Evolutionary conservation across 1,284 basidiomycete genomes (phyloP).

Genomic region (Austroboletus rostrupii): DNA sequence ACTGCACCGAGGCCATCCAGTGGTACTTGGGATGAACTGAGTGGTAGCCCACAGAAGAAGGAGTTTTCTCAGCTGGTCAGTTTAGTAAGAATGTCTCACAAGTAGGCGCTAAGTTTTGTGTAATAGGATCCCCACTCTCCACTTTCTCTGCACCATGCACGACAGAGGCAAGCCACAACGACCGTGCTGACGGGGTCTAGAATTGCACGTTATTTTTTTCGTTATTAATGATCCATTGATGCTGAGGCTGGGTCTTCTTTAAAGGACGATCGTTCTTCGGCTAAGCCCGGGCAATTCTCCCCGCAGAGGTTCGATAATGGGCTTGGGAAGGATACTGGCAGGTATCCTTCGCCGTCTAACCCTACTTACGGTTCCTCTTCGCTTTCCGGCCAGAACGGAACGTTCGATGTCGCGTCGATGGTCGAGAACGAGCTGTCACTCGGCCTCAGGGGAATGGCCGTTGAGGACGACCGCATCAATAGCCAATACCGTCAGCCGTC

Average conservation of each 20-base stretch:
- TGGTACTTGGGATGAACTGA: conserved; percentile 61
- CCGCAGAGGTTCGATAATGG: conserved; percentile 50
- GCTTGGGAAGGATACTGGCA: conserved; percentile 41
- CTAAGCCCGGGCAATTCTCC: conserved; percentile 48
- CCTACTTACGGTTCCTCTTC: conserved; percentile 36
- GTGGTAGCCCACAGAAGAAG: conserved; percentile 44
- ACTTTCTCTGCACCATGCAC: conserved; percentile 41
- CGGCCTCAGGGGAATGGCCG: conserved; percentile 61
- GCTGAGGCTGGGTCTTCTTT: conserved; percentile 18
- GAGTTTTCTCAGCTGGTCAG: conserved; percentile 47
- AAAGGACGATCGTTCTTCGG: conserved; percentile 48
- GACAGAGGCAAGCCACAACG: conserved; percentile 47
- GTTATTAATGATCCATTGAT: conserved; percentile 9
- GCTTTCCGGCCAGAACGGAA: conserved; percentile 32
- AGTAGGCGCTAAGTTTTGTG: conserved; percentile 8
- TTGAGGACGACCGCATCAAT: conserved; percentile 55
- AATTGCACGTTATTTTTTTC: conserved; percentile 35
- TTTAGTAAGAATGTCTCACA: conserved; percentile 11
- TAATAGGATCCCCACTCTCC: conserved; percentile 34
- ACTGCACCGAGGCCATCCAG: conserved; percentile 47
- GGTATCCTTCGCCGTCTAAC: conserved; percentile 46
- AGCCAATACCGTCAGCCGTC: conserved; percentile 31
- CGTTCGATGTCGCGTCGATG: conserved; percentile 44
- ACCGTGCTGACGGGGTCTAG: conserved; percentile 38
- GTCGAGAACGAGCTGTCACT: conserved; percentile 53